Evolutionary conservation across 257 asterid genomes (phyloP), one percentile per base, ranked within the genome.

Genomic region (Scutellaria minor): DNA sequence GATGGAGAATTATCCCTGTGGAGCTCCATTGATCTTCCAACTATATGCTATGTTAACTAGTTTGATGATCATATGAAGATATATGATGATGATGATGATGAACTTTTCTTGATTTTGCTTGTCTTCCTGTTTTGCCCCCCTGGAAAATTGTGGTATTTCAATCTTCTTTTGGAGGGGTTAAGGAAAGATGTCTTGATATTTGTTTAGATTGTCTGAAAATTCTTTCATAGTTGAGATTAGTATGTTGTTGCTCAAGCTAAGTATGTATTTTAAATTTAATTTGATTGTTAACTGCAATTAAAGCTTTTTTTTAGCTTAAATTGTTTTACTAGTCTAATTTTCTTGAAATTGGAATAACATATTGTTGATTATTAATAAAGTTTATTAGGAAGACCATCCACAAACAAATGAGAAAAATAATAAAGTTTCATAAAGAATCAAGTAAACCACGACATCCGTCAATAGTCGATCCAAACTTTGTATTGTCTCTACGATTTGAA

Each of bases 21-120:
- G 89, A 82, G 65, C 63, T 84, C 85, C 22, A 78, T 84, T 11
- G 88, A 76, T 71, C 83, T 85, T 31, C 81, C 84, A 24, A 65
- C 87, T 10, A 80, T 82, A 4, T 77, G 83, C 57, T 80, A 63
- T 54, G 82, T 81, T 41, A 69, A 70, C 74, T 57, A 57, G 48
- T 56, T 68, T 13, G 52, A 47, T 11, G 9, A 27, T 24, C 22
- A 52, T 14, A 24, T 24, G 27, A 24, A 24, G 27, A 24, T 24
- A 11, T n/a, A 11, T n/a, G 9, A 56, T 2, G 59, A 65, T 65
- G 15, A 44, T 47, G 14, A 15, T 60, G 64, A 20, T 48, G 18
- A 18, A 18, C 18, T 18, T 18, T 18, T 18, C 18, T 18, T 18
- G 18, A 18, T 18, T 62, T 72, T 39, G 70, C 24, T 61, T 13